Percentiles rank a stretch among this genome's conserved stretches.
Evolutionary conservation across 1,284 basidiomycete genomes (phyloP).

Genomic region (Cutaneotrichosporon dermatis): DNA sequence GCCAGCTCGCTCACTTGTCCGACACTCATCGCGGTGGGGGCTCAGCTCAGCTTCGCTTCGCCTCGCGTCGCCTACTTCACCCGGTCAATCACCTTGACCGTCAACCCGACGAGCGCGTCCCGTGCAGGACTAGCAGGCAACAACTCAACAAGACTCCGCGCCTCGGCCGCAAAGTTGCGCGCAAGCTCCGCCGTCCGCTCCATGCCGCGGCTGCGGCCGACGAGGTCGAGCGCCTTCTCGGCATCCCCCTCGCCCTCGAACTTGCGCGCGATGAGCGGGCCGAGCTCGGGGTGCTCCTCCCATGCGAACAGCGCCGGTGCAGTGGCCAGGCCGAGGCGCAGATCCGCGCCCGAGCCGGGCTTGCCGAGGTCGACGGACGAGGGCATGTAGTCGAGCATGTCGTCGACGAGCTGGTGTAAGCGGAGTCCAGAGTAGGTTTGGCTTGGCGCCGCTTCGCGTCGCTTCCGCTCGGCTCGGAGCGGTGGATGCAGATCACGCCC

Average conservation of each 20-base stretch:
- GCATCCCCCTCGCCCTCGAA: constrained; percentile 80
- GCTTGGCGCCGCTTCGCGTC: too few relatives aligned
- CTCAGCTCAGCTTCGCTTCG: too few relatives aligned
- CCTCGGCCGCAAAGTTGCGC: constrained; percentile 68
- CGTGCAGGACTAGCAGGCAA: constrained; percentile 80
- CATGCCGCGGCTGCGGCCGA: constrained; percentile 69
- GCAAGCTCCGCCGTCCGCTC: constrained; percentile 76
- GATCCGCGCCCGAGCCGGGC: constrained; percentile 73
- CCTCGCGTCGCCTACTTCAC: constrained; percentile 37
- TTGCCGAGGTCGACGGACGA: constrained; percentile 68
- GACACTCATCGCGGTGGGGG: too few relatives aligned
- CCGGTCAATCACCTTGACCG: constrained; percentile 49
- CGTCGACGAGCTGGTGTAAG: constrained; percentile 75
- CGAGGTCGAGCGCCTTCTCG: constrained; percentile 68
- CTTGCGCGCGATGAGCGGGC: constrained; percentile 76
- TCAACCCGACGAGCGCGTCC: constrained; percentile 57
- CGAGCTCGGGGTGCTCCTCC: constrained; percentile 74
- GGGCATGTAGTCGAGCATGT: constrained; percentile 80
- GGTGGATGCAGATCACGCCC: neutral
- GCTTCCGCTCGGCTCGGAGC: neutral
- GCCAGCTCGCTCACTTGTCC: too few relatives aligned
- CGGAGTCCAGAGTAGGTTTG: neutral
- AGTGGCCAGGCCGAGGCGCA: constrained; percentile 81
- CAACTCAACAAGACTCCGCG: constrained; percentile 63
- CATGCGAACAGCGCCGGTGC: constrained; percentile 93